These are phyloP conservation scores for Eucalyptus polyanthemos DNA, from an alignment of 345 rosid genomes.

Conservation along the genomic window DNA sequence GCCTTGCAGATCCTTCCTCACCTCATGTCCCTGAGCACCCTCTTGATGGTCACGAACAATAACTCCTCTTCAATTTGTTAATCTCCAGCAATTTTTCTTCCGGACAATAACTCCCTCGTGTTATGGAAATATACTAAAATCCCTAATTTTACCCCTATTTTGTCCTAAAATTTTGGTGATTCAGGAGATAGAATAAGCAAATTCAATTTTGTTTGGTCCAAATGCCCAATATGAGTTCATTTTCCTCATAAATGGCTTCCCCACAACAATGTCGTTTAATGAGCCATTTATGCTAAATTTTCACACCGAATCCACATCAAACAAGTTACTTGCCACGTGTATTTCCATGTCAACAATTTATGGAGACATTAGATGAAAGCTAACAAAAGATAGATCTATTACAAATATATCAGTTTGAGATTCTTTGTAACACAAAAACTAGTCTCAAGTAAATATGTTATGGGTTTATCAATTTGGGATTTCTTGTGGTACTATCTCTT, in stretches of 20 bases:
- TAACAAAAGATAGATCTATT: background rate
- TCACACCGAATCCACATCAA: background rate
- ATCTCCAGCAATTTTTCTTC: background rate
- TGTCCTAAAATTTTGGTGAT: background rate
- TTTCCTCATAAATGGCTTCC: background rate
- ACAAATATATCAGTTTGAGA: rapidly evolving
- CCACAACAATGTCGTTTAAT: background rate
- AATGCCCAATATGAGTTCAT: background rate
- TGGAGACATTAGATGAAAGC: background rate
- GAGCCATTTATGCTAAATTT: background rate
- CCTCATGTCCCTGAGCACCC: background rate
- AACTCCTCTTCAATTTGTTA: background rate
- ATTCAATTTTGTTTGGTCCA: background rate
- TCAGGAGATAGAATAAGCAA: background rate
- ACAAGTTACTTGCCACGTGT: background rate
- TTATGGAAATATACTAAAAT: background rate
- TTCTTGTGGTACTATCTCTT: background rate
- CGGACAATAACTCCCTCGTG: background rate
- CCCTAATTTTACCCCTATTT: background rate
- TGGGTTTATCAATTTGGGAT: rapidly evolving
- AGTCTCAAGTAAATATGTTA: background rate
- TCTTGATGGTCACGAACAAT: background rate
- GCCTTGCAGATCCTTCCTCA: background rate
- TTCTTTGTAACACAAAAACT: background rate
- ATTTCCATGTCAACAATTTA: background rate